Evolutionary conservation across 805 yeast species (phyloP).

Genomic region (Ogataea pini): DNA sequence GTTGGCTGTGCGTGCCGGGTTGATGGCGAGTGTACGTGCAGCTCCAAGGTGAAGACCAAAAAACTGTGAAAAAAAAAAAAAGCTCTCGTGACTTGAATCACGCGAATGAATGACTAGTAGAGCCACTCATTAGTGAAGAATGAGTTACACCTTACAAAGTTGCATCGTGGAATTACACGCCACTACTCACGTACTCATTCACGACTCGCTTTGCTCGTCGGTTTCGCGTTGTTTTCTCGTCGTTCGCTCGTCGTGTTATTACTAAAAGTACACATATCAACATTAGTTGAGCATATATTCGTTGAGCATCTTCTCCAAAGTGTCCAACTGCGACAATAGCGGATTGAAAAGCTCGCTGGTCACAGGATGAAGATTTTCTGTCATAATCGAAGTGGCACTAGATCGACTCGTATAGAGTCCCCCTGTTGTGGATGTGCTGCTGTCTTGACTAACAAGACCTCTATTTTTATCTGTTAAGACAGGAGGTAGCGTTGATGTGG

Average conservation of each 20-base stretch:
- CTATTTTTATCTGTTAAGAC: background rate
- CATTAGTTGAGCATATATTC: slow-evolving; percentile 21
- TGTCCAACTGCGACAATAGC: slow-evolving; percentile 47
- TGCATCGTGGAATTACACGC: no score
- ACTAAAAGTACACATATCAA: background rate
- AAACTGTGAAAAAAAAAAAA: no score
- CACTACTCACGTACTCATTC: background rate
- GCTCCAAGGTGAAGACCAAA: no score
- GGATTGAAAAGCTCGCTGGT: slow-evolving; percentile 60
- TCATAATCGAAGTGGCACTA: slow-evolving; percentile 4
- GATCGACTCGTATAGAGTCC: slow-evolving; percentile 3
- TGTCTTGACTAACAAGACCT: background rate
- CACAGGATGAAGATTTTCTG: slow-evolving; percentile 39
- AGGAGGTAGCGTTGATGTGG: slow-evolving; percentile 21
- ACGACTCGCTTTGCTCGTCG: no score
- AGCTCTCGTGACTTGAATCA: no score
- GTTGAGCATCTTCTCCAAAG: slow-evolving; percentile 30
- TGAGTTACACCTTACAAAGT: no score
- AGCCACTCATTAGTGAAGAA: no score
- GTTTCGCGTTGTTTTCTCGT: no score
- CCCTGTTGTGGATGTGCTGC: slow-evolving; percentile 3
- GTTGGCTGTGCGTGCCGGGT: no score
- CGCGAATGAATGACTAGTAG: no score
- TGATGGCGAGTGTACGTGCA: no score
- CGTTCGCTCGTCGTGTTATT: no score